These are phyloP conservation scores for Phytopythium chamaehyphon DNA, from an alignment of 352 stramenopile species.

Conservation along the genomic window DNA sequence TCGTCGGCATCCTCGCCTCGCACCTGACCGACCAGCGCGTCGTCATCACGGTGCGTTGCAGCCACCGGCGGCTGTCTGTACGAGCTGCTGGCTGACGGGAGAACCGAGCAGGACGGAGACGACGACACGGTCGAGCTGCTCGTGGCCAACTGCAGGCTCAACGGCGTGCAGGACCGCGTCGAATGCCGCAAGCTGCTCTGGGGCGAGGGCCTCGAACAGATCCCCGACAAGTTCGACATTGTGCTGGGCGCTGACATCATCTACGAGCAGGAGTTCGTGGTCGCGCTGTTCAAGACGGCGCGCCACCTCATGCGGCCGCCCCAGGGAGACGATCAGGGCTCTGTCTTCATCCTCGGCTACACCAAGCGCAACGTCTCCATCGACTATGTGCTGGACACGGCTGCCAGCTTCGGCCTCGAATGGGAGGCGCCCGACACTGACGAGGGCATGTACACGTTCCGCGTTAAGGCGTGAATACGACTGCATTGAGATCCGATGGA, in stretches of 20 bases:
- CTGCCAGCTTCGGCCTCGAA: constrained; percentile 57
- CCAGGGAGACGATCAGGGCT: constrained; percentile 9
- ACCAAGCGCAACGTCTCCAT: constrained; percentile 68
- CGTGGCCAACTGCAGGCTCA: constrained; percentile 49
- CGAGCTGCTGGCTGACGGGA: neutral
- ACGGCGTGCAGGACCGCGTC: constrained; percentile 29
- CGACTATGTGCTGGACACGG: constrained; percentile 53
- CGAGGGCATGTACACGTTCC: constrained; percentile 59
- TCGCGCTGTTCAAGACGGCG: constrained; percentile 47
- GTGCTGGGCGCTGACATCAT: constrained; percentile 60
- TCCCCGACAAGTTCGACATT: constrained; percentile 45
- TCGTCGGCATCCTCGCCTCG: constrained; percentile 55
- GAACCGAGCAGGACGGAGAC: constrained; percentile 31
- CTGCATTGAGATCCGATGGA: neutral
- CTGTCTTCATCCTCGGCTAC: constrained; percentile 54
- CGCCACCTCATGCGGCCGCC: constrained; percentile 34
- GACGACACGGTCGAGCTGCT: constrained; percentile 47
- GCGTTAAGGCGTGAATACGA: constrained; percentile 18
- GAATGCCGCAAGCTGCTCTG: constrained; percentile 47
- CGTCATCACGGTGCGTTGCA: constrained; percentile 32
- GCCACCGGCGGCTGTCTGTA: neutral
- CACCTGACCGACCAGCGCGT: constrained; percentile 48
- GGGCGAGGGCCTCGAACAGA: constrained; percentile 36
- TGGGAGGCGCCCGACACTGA: constrained; percentile 40
- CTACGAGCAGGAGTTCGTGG: constrained; percentile 56